phyloP scores from a whole-genome alignment of 176 grass and related monocot genomes.

The Triticum urartu region DNA sequence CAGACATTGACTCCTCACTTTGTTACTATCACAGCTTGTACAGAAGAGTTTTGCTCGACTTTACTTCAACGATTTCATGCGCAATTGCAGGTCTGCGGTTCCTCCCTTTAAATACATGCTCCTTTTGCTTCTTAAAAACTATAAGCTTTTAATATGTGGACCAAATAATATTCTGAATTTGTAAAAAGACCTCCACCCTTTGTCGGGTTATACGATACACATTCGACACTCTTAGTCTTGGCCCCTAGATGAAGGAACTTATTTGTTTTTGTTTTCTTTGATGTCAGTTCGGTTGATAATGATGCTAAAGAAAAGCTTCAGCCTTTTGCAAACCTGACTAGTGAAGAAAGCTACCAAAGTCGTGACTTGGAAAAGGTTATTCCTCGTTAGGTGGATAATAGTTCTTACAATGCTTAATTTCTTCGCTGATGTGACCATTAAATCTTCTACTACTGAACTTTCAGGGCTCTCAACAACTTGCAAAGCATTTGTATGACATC shows the following conservation, averaged over 20 bases:
- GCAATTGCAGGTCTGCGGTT: constrained; percentile 65
- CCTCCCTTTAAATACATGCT: not conserved
- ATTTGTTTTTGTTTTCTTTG: constrained; percentile 19
- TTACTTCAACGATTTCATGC: constrained; percentile 88
- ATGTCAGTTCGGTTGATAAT: constrained; percentile 57
- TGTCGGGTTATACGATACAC: not conserved
- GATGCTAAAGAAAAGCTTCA: constrained; percentile 68
- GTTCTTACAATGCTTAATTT: constrained; percentile 39
- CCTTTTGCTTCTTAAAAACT: not conserved
- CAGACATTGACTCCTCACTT: not conserved
- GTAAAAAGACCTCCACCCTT: not conserved
- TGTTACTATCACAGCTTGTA: constrained; percentile 68
- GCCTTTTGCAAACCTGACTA: constrained; percentile 56
- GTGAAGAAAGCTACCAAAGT: constrained; percentile 75
- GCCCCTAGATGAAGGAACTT: not conserved
- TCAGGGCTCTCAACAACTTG: constrained; percentile 93
- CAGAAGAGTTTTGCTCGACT: constrained; percentile 93
- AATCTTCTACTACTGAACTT: not conserved
- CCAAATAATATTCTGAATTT: not conserved
- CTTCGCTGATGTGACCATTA: constrained; percentile 18
- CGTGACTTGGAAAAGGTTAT: constrained; percentile 77
- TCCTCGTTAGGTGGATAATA: not conserved
- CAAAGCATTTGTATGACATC: constrained; percentile 70
- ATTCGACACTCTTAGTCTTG: not conserved
- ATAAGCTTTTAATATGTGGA: not conserved